Base-by-base conservation (phyloP, 352 stramenopile species). In the Plasmopara viticola region DNA sequence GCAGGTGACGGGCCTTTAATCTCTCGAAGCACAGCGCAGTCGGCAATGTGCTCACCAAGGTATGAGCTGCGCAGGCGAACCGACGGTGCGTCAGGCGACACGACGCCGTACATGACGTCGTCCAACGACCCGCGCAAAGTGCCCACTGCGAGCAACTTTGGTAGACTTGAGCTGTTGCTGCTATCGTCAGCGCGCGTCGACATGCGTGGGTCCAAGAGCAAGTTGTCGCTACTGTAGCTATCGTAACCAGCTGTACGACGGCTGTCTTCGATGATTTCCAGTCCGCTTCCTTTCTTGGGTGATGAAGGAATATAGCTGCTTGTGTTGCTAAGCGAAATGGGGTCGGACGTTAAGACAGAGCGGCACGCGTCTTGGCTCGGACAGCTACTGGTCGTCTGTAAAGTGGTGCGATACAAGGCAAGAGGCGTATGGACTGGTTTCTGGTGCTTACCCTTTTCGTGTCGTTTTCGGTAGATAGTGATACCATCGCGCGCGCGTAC, bases 81-180 rank as follows among this genome's bases (percentile, higher is more conserved):
- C 3, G 58, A 59, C 14, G 64, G 55, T 12, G 69, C 57, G 48
- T 68, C 71, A 0, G 72, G 63, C 25, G 69, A 68, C 51, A 70
- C 64, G 28, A 83, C 50, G 42, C 72, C 72, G 53, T 83, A 83
- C 72, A 83, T 83, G 56, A 83, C 69, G 48, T 83, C 72, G 44
- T 83, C 72, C 6, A 83, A 53, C 3, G 66, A 67, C 14, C 72
- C 72, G 2, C 56, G 58, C 34, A 83, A 39, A 13, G 50, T 66
- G 14, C 72, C 72, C 8, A 83, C 64, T 0, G 67, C 72, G 10
- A 80, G 65, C 37, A 80, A 45, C 18, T 62, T 58, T 6, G 70
- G 72, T 29, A 80, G 46, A 1, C 62, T 48, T 0, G 51, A 56
- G 9, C n/a, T 65, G 10, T 66, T 60, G 29, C 71, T 51, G 2